Base-by-base conservation (phyloP, 2,329 filamentous ascomycete species). In the Colletotrichum echinochloae region DNA sequence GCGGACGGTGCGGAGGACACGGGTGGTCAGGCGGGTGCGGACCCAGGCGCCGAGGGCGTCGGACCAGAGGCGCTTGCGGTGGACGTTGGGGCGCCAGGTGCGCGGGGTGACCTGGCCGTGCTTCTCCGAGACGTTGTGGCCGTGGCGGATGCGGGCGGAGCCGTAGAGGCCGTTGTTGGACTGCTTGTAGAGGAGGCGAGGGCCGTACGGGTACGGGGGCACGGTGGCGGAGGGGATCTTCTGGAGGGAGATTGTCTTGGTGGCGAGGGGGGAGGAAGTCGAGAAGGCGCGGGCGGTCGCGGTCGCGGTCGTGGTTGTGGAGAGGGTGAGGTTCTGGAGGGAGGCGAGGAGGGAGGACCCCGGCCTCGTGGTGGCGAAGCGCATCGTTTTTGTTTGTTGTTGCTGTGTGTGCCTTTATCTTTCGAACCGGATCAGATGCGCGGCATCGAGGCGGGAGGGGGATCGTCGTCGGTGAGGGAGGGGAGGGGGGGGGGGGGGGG, bases 131-230 rank as follows among this genome's bases (percentile, higher is more conserved):
- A 95, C 90, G 75, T 89, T 92, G 87, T 95, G 94, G 79, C 93
- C 93, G 81, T 92, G 94, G 60, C 90, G 92, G 78, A 95, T 92
- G 77, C 89, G 89, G 73, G 89, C 84, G 49, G 82, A 82, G 75
- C 91, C 93, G 83, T 93, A 94, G 11, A 94, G 89, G 55, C 92
- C 92, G 69, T 83, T 86, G 84, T 94, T 93, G 75, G 91, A 90
- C 81, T 96, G 93, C 83, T 95, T 95, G 87, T 93, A 96, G 74
- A 90, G 83, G 73, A 79, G 84, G 66, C 91, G 88, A 64, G 88
- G 87, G 59, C 92, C 92, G 81, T 93, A 91, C 0, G 93, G 93
- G 80, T 96, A 96, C 3, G 85, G 83, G 14, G 90, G 90, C 68
- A 89, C 86, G n/a, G 85, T 80, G 18, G 79, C 83, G 67, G 78